Evolutionary conservation across 2,329 filamentous ascomycete genomes (phyloP).

Genomic region (Penicillium sumatraense): DNA sequence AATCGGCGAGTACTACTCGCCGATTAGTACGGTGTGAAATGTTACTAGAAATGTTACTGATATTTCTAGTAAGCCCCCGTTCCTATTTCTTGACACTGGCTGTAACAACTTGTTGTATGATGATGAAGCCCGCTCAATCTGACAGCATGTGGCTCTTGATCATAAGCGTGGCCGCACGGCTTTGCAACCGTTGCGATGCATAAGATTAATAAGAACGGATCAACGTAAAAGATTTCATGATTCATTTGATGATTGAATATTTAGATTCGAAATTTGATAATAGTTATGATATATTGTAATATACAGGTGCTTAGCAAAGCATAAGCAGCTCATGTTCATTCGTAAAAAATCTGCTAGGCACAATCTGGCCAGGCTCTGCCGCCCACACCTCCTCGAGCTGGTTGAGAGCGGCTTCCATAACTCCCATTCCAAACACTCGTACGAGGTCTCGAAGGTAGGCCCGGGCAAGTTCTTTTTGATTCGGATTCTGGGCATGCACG

Average conservation of each 20-base stretch:
- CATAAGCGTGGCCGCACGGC: too few species aligned
- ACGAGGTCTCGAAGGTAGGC: slow-evolving; percentile 12
- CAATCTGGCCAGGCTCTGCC: slow-evolving; percentile 1
- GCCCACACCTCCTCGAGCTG: slow-evolving; percentile 17
- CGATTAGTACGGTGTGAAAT: too few species aligned
- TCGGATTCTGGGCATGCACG: slow-evolving; percentile 3
- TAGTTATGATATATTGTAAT: not conserved
- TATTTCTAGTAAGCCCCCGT: too few species aligned
- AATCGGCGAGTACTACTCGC: too few species aligned
- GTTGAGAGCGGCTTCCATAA: slow-evolving; percentile 16
- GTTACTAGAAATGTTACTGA: too few species aligned
- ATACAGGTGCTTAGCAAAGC: slow-evolving; percentile 10
- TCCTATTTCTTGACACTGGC: too few species aligned
- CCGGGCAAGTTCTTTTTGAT: slow-evolving; percentile 8
- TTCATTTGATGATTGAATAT: not conserved
- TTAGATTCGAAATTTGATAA: not conserved
- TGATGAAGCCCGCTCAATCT: too few species aligned
- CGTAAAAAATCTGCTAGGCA: slow-evolving; percentile 15
- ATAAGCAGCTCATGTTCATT: slow-evolving; percentile 14
- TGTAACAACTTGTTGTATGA: too few species aligned
- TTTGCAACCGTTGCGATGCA: too few species aligned
- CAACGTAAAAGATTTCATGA: too few species aligned
- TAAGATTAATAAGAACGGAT: too few species aligned
- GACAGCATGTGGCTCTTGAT: too few species aligned
- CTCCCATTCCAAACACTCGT: slow-evolving; percentile 17